Base-by-base conservation (phyloP, 1,284 basidiomycete species). In the Leccinum pachyderme region DNA sequence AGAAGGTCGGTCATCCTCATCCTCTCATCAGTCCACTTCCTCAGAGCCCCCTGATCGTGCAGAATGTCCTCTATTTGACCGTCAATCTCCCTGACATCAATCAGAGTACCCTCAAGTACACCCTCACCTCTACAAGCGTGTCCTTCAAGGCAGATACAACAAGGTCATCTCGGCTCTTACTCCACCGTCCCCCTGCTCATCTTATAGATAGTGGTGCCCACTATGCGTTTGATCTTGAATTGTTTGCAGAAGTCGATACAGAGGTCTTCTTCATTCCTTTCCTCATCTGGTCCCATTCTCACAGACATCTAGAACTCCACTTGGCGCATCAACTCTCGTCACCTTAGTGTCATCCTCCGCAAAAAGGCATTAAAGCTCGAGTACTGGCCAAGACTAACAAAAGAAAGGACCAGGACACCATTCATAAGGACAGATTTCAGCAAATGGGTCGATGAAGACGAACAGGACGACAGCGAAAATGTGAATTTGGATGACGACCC, bases 361-460 rank as follows among this genome's bases (percentile, higher is more conserved):
- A 97, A 97, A 75, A 93, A 93, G 73, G 84, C 87, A 60, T 67
- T 73, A 37, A 75, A 86, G 67, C 71, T 75, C 22, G 94, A 93
- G 65, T 97, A 83, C 75, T 97, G 94, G 94, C 88, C 91, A 22
- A 83, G 93, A 58, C 77, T 97, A 52, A 92, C 90, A 44, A 94
- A 95, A 75, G 90, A 91, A 61, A 94, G 93, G 74, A 70, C 82
- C 58, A 91, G 83, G 75, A 83, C 80, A 56, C 77, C 84, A 52
- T 95, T 84, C 75, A 76, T 95, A 72, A 95, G 93, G 81, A 95
- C 93, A 49, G 92, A 96, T 74, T 96, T 95, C 71, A 77, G 79
- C 66, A 95, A 91, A 75, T 97, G 93, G 93, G 89, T 90, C 50
- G 94, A 96, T 69, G 94, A 97, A 77, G 94, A 97, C 68, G 94